Evolutionary conservation across 208 protist genomes (phyloP).

Genomic region (Crithidia sp.): DNA sequence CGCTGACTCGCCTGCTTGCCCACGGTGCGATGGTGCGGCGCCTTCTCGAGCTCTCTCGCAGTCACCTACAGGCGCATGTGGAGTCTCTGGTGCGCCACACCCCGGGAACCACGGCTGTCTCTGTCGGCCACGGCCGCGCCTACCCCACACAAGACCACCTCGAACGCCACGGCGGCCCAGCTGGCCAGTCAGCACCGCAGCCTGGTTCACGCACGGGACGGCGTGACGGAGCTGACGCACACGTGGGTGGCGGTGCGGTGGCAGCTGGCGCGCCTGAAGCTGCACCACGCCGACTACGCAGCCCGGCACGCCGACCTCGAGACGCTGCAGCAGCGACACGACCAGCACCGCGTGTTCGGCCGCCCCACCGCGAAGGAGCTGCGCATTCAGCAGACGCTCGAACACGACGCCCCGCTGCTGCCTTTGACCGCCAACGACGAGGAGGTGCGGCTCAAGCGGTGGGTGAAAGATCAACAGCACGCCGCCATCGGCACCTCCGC

Average conservation of each 20-base stretch:
- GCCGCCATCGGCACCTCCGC: constrained; percentile 10
- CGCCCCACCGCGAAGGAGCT: constrained; percentile 70
- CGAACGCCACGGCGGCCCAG: not conserved
- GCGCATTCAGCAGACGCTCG: constrained; percentile 59
- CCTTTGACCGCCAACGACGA: constrained; percentile 56
- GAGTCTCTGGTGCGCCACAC: constrained; percentile 27
- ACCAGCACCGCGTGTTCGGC: constrained; percentile 70
- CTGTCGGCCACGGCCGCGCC: not conserved
- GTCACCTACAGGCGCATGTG: constrained; percentile 17
- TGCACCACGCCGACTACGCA: constrained; percentile 46
- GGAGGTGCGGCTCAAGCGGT: constrained; percentile 55
- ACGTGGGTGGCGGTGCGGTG: constrained; percentile 60
- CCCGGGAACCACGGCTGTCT: not conserved
- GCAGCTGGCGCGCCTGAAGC: constrained; percentile 52
- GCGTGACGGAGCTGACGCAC: constrained; percentile 70
- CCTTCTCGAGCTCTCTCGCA: constrained; percentile 20
- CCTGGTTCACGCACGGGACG: constrained; percentile 56
- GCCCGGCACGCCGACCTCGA: constrained; percentile 65
- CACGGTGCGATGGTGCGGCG: constrained; percentile 31
- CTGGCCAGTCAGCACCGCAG: not conserved
- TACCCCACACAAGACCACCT: not conserved
- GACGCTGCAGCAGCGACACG: constrained; percentile 62
- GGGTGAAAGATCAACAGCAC: constrained; percentile 39
- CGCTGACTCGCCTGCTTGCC: constrained; percentile 26
- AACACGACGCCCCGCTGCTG: constrained; percentile 57